A percentile compares a stretch with the other conserved stretches of the same genome.
Evolutionary conservation across 2,329 filamentous ascomycete species (phyloP).

Genomic region (Nothomitra cinnamomea): DNA sequence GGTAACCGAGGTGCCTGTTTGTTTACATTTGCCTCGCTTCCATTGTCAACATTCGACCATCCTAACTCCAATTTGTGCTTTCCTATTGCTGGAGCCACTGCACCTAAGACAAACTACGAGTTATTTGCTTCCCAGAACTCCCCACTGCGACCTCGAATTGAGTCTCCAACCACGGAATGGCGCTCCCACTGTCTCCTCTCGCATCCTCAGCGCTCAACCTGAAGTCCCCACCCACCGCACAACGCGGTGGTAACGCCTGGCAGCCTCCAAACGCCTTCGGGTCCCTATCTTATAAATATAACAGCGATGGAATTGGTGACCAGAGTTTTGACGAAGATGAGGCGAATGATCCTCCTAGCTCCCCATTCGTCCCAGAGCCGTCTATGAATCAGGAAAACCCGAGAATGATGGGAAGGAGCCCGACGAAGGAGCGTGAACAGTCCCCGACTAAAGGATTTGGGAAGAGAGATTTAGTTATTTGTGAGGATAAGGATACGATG

Average conservation of each 20-base stretch:
- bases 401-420: not conserved
- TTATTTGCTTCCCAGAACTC: not conserved
- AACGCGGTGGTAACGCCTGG: not conserved
- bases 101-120: not conserved
- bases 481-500: not conserved
- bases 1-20: no score
- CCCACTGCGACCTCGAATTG: not conserved
- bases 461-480: not conserved
- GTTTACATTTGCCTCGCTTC: no score
- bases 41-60: no score
- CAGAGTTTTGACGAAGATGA: not conserved
- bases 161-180: not conserved
- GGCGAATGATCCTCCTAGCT: not conserved
- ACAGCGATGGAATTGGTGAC: not conserved
- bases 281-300: not conserved
- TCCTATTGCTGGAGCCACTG: no score
- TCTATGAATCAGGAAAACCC: no score
- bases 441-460: not conserved
- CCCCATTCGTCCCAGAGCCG: not conserved
- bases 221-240: not conserved
- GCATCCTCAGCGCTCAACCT: conserved; percentile 3
- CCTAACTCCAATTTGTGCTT: no score
- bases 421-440: not conserved
- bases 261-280: not conserved
- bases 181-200: not conserved